A percentile compares a stretch with the other conserved stretches of the same genome.
Evolutionary conservation across 2,329 filamentous ascomycete genomes (phyloP).

Genomic region (Graphilbum fragrans): DNA sequence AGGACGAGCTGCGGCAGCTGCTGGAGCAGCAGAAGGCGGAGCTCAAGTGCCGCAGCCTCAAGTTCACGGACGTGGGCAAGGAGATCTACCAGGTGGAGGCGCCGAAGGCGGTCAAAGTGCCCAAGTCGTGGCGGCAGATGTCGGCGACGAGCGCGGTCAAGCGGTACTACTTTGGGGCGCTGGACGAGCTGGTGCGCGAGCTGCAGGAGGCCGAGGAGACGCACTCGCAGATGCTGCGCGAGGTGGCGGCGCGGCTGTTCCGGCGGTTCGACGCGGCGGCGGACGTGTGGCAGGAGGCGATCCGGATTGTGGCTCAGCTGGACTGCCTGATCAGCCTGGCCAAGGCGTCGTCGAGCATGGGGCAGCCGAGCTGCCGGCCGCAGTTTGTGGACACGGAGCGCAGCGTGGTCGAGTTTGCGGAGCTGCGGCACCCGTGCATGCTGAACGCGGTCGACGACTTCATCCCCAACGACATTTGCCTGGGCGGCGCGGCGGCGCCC

Average conservation of each 20-base stretch:
- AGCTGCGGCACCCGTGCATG: slow-evolving; percentile 93
- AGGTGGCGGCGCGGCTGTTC: slow-evolving; percentile 74
- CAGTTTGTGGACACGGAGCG: slow-evolving; percentile 76
- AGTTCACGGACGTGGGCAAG: slow-evolving; percentile 80
- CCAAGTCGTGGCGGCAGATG: slow-evolving; percentile 89
- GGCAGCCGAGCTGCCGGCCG: slow-evolving; percentile 79
- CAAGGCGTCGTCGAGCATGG: slow-evolving; percentile 72
- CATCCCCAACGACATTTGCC: slow-evolving; percentile 85
- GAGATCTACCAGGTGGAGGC: slow-evolving; percentile 95
- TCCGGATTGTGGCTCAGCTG: slow-evolving; percentile 80
- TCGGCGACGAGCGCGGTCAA: slow-evolving; percentile 84
- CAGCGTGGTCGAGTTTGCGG: slow-evolving; percentile 81
- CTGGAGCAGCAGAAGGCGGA: slow-evolving; percentile 60
- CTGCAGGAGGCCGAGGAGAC: slow-evolving; percentile 91
- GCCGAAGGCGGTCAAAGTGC: slow-evolving; percentile 74
- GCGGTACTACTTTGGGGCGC: slow-evolving; percentile 82
- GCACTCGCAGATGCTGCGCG: slow-evolving; percentile 81
- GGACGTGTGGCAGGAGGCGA: slow-evolving; percentile 72
- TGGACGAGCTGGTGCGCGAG: slow-evolving; percentile 70
- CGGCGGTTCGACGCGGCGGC: slow-evolving; percentile 82
- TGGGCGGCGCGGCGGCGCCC: slow-evolving; percentile 64
- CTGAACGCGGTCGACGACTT: slow-evolving; percentile 81
- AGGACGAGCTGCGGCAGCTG: slow-evolving; percentile 57
- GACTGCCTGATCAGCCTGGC: slow-evolving; percentile 92
- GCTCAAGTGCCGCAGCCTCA: slow-evolving; percentile 60